A percentile compares a stretch with the other conserved stretches of the same genome.
Evolutionary conservation across 345 rosid species (phyloP).

Genomic region (Abelmoschus esculentus): DNA sequence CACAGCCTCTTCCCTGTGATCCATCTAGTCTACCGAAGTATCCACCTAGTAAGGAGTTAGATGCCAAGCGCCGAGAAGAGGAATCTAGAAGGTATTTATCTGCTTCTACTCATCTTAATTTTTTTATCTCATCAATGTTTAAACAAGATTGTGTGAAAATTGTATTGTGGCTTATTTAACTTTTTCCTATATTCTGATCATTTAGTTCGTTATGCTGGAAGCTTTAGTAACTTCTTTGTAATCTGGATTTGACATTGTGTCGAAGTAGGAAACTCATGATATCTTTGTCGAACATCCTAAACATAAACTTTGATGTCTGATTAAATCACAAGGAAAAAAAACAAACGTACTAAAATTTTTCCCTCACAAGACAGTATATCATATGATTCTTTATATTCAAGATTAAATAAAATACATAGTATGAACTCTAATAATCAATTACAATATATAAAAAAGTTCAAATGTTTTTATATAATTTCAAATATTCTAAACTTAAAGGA

Average conservation of each 20-base stretch:
- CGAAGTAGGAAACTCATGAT: not conserved
- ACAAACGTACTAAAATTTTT: not conserved
- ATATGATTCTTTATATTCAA: too few relatives aligned
- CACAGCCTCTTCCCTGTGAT: conserved; percentile 49
- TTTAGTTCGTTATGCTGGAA: not conserved
- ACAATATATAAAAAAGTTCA: too few relatives aligned
- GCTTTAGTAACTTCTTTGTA: not conserved
- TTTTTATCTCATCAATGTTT: not conserved
- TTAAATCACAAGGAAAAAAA: not conserved
- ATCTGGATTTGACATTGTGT: not conserved
- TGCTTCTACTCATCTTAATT: not conserved
- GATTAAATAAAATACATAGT: too few relatives aligned
- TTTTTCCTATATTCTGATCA: too few relatives aligned
- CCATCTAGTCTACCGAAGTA: conserved; percentile 62
- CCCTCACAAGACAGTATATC: not conserved
- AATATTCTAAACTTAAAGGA: not conserved
- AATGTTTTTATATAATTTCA: too few relatives aligned
- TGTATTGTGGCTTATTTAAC: too few relatives aligned
- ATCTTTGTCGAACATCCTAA: not conserved
- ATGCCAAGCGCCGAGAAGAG: conserved; percentile 38
- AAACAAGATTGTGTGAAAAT: not conserved
- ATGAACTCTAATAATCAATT: too few relatives aligned
- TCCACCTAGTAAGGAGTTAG: conserved; percentile 57
- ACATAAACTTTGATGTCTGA: not conserved
- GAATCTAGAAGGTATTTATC: conserved; percentile 42